These are phyloP conservation scores for Massariosphaeria phaeospora DNA, from an alignment of 495 filamentous ascomycete genomes.

Conservation along the genomic window DNA sequence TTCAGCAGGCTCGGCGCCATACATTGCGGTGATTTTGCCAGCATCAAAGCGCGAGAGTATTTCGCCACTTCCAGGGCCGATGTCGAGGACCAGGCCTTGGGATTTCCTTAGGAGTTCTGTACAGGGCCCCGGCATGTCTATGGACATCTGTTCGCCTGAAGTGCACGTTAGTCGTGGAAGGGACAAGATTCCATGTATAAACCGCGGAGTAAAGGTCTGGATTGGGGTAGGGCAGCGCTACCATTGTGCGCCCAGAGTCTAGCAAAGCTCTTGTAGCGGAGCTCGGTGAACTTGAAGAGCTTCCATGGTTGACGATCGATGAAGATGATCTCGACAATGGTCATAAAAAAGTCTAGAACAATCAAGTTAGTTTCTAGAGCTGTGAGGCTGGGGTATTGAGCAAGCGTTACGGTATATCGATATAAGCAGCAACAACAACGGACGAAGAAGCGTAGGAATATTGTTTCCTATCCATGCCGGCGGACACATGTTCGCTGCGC, in stretches of 20 bases:
- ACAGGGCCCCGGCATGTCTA: slow-evolving; percentile 27
- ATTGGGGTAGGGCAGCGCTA: not conserved
- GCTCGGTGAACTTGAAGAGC: slow-evolving; percentile 16
- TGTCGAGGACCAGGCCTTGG: slow-evolving; percentile 37
- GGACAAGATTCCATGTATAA: too few relatives aligned
- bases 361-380: too few relatives aligned
- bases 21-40: slow-evolving; percentile 31
- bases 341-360: slow-evolving; percentile 28
- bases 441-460: slow-evolving; percentile 23
- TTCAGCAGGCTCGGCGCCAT: slow-evolving; percentile 40
- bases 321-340: slow-evolving; percentile 24
- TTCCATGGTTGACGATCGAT: slow-evolving; percentile 9
- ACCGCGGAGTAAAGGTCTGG: not conserved
- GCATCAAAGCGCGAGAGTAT: slow-evolving; percentile 28
- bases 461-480: slow-evolving; percentile 10
- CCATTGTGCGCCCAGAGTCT: slow-evolving; percentile 29
- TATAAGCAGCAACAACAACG: slow-evolving; percentile 13
- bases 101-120: slow-evolving; percentile 24
- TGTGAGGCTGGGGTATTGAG: too few relatives aligned
- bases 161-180: not conserved
- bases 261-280: slow-evolving; percentile 26
- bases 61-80: slow-evolving; percentile 41
- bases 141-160: slow-evolving; percentile 28
- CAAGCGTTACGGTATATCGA: slow-evolving; percentile 25
- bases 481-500: not conserved